Evolutionary conservation across 2,329 filamentous ascomycete genomes (phyloP).

Genomic region (Davidsoniella virescens): DNA sequence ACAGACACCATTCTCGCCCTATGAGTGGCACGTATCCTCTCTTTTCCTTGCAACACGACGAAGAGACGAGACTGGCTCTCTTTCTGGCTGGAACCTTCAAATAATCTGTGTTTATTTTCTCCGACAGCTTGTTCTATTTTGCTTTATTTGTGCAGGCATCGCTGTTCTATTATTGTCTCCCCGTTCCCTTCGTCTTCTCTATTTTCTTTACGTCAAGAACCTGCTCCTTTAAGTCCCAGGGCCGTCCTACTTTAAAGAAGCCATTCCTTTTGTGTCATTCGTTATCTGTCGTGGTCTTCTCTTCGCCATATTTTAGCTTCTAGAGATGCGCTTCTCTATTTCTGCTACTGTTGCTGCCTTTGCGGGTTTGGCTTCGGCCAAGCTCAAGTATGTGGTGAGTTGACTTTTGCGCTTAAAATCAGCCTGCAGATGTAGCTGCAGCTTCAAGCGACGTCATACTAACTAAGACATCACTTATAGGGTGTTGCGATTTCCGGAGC

Average conservation of each 20-base stretch:
- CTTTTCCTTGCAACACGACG: no score
- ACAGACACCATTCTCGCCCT: no score
- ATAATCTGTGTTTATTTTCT: no score
- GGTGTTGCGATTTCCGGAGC: constrained; percentile 27
- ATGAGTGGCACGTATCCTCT: no score
- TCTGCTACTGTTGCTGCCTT: constrained; percentile 3
- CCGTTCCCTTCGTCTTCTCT: no score
- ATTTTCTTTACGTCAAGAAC: neutral
- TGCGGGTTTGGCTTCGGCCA: constrained; percentile 7
- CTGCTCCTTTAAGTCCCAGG: neutral
- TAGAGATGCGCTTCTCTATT: constrained; percentile 1
- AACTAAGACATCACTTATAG: constrained; percentile 2
- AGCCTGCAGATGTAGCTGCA: no score
- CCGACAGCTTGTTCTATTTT: no score
- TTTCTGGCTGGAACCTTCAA: no score
- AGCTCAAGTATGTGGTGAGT: constrained; percentile 8
- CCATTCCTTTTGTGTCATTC: neutral
- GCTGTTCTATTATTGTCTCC: no score
- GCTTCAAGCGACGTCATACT: neutral
- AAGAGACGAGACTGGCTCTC: no score
- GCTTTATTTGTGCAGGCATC: no score
- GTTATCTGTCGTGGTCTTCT: neutral
- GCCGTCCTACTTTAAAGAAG: neutral
- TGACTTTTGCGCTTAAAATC: neutral
- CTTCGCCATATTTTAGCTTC: neutral